Base-by-base conservation (phyloP, 352 stramenopile genomes). In the Phytophthora pini region DNA sequence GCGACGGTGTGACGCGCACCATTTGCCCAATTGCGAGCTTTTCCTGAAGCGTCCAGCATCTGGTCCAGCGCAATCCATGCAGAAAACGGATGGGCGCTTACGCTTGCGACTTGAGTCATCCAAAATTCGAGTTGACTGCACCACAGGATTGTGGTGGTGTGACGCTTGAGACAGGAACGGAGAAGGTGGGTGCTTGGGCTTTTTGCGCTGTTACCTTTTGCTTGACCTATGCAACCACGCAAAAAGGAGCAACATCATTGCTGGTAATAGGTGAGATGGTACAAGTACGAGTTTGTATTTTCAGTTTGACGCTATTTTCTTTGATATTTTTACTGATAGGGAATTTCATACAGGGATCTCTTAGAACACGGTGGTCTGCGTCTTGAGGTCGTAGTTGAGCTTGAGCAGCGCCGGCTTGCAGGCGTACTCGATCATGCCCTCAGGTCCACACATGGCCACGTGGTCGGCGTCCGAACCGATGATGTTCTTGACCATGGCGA, bases 361-460 rank as follows among this genome's bases (percentile, higher is more conserved):
- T 27, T 78, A 82, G 38, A 82, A 72, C 27, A 73, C 47, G 26
- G 74, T 82, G 31, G 92, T 83, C 55, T 89, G 85, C 46, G 92
- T 79, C 17, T 88, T 83, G 5, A 56, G 32, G 1, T 56, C 34
- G 77, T 97, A 98, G 45, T 92, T 90, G 31, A 98, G 76, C 49
- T 86, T 82, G 32, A 84, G 53, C 27, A 98, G 80, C 60, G 93
- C 92, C 0, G 94, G 92, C 22, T 95, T 68, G 63, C 94, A 98
- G 8, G 92, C 92, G 72, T 95, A 94, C 78, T 98, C 94, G 50
- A 99, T 91, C 93, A 99, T 97, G 6, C 90, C 84, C 15, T 92
- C 87, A n/a, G 96, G 96, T 4, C 96, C 96, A 72, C 96, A 99
- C 80, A 98, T 85, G 56, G 97, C 81, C 3, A 92, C 77, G 46